Percentiles rank a stretch among this genome's conserved stretches.
Conservation (phyloP, 495 filamentous ascomycete genomes). For the Cercophora sp. region DNA sequence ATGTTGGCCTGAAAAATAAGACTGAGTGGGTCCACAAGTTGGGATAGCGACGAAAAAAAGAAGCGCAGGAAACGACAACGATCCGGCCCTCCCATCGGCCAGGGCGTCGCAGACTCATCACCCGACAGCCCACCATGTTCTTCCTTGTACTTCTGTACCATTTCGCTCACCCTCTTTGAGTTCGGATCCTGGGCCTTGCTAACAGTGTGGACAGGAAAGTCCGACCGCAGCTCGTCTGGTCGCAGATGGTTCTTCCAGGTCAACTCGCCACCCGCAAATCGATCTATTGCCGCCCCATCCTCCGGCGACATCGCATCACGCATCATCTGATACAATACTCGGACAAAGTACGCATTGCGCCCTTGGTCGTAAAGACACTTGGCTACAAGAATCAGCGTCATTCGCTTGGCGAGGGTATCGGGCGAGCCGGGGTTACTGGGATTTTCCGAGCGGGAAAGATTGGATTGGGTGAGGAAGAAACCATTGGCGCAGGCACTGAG, state of each 20-base stretch:
- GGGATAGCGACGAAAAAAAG: no score
- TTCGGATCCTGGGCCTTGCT: neutral
- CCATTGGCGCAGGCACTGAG: slow-evolving; percentile 22
- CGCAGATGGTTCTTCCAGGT: neutral
- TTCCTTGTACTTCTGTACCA: neutral
- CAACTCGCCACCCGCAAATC: neutral
- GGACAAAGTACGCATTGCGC: slow-evolving; percentile 11
- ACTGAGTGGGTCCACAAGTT: no score
- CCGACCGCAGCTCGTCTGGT: neutral
- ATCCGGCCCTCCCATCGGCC: no score
- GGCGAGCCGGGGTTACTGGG: neutral
- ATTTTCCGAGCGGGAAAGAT: slow-evolving; percentile 10
- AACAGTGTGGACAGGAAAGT: neutral
- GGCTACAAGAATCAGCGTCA: slow-evolving; percentile 27
- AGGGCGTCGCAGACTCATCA: neutral
- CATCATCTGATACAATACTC: neutral
- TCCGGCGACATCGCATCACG: neutral
- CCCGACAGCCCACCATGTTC: neutral
- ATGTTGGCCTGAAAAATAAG: no score
- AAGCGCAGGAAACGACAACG: no score
- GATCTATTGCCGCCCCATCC: neutral
- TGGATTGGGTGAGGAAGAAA: slow-evolving; percentile 22
- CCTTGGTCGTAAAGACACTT: slow-evolving; percentile 29
- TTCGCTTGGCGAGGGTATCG: slow-evolving; percentile 19
- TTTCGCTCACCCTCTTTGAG: neutral